Evolutionary conservation across 306 rosid genomes (phyloP).

Genomic region (Alnus glutinosa): DNA sequence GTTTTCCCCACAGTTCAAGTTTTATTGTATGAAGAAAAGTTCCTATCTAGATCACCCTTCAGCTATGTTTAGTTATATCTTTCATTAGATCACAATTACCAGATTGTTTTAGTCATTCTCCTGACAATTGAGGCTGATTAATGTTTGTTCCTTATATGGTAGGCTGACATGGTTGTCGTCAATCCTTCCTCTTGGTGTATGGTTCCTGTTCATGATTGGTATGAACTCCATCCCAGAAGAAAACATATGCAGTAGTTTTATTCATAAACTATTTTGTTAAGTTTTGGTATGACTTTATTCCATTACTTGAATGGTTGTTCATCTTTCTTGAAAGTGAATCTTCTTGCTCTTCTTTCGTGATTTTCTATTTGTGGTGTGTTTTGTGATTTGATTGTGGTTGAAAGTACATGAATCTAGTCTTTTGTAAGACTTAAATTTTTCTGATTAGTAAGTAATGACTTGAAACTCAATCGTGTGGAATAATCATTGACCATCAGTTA

Average conservation of each 20-base stretch:
- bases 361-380: not conserved
- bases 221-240: constrained; percentile 14
- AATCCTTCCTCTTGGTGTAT: constrained; percentile 74
- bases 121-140: constrained; percentile 28
- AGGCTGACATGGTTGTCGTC: constrained; percentile 84
- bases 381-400: not conserved
- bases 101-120: not conserved
- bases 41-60: not conserved
- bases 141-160: constrained; percentile 31
- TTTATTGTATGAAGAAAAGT: not conserved
- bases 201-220: constrained; percentile 89
- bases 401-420: not conserved
- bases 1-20: not conserved
- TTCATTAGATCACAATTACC: not conserved
- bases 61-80: not conserved
- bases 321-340: not conserved
- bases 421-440: not conserved
- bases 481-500: not conserved
- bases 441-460: not conserved
- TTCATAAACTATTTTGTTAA: not conserved
- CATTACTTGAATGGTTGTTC: constrained; percentile 2
- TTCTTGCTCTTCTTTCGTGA: not conserved
- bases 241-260: constrained; percentile 14
- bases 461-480: not conserved
- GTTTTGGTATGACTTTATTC: constrained; percentile 14